A percentile compares a stretch with the other conserved stretches of the same genome.
Conservation (phyloP, 257 asterid genomes). For the Marsdenia floribunda region DNA sequence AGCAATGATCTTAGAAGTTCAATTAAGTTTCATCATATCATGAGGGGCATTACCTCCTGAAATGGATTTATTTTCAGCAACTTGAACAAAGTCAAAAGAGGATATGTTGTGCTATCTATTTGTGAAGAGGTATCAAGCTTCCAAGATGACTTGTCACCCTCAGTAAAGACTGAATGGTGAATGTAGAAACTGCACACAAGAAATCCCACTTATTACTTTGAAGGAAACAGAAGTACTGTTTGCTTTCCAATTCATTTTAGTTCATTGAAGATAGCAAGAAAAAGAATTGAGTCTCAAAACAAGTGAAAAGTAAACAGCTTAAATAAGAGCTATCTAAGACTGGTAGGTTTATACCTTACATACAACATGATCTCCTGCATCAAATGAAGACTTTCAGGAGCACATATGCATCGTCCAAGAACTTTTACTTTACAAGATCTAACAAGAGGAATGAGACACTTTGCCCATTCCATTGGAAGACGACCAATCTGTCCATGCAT, state of each 20-base stretch:
- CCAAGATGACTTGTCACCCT: constrained; percentile 58
- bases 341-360: constrained; percentile 46
- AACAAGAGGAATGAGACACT: constrained; percentile 83
- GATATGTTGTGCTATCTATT: constrained; percentile 57
- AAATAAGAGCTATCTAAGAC: neutral
- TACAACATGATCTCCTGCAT: constrained; percentile 83
- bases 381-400: constrained; percentile 53
- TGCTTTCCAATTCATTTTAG: too few species aligned
- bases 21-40: neutral
- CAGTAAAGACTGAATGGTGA: constrained; percentile 50
- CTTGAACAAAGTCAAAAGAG: constrained; percentile 57
- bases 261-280: too few species aligned
- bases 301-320: neutral
- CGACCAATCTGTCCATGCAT: constrained; percentile 57
- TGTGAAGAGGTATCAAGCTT: constrained; percentile 55
- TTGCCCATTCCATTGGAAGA: constrained; percentile 89
- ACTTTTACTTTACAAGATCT: constrained; percentile 73
- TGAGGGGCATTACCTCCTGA: constrained; percentile 40
- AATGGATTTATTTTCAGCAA: constrained; percentile 52
- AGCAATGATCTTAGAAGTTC: neutral
- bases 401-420: constrained; percentile 70
- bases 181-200: constrained; percentile 61
- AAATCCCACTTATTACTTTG: neutral
- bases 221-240: neutral
- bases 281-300: neutral